A percentile compares a stretch with the other conserved stretches of the same genome.
Evolutionary conservation across 2,329 filamentous ascomycete genomes (phyloP).

Genomic region (Penicillium sp.): DNA sequence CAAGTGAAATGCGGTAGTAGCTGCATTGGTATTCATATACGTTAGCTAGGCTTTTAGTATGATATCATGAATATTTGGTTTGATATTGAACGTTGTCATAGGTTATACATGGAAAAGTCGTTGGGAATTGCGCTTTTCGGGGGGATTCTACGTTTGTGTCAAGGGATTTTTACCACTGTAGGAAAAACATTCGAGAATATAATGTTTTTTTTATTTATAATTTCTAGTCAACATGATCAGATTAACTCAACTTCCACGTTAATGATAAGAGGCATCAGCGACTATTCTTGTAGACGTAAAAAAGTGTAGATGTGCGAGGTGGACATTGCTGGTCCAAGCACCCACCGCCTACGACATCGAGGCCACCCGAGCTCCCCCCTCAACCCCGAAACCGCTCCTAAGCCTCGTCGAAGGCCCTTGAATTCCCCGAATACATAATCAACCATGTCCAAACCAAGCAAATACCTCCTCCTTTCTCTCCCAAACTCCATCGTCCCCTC

Average conservation of each 20-base stretch:
- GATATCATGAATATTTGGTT: slow-evolving; percentile 1
- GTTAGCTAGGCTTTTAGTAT: not conserved
- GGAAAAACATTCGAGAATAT: no score
- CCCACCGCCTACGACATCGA: slow-evolving; percentile 32
- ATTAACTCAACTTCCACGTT: not conserved
- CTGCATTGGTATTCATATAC: not conserved
- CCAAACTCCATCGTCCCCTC: slow-evolving; percentile 84
- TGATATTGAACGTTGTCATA: not conserved
- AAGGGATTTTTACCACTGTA: not conserved
- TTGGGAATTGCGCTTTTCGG: not conserved
- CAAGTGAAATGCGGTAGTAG: slow-evolving; percentile 11
- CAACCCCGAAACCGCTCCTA: slow-evolving; percentile 12
- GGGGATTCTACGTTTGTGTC: not conserved
- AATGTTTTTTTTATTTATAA: not conserved
- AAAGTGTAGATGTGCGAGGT: not conserved
- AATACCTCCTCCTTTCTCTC: slow-evolving; percentile 86
- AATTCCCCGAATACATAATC: not conserved
- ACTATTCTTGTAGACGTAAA: not conserved
- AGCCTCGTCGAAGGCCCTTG: slow-evolving; percentile 16
- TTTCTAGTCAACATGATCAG: not conserved
- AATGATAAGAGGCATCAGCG: not conserved
- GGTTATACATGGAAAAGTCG: not conserved
- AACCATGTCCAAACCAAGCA: slow-evolving; percentile 51
- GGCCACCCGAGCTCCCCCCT: slow-evolving; percentile 20
- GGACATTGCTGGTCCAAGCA: slow-evolving; percentile 16